phyloP scores from a whole-genome alignment of 441 rosid genomes.

The Raphanus hybrid region DNA sequence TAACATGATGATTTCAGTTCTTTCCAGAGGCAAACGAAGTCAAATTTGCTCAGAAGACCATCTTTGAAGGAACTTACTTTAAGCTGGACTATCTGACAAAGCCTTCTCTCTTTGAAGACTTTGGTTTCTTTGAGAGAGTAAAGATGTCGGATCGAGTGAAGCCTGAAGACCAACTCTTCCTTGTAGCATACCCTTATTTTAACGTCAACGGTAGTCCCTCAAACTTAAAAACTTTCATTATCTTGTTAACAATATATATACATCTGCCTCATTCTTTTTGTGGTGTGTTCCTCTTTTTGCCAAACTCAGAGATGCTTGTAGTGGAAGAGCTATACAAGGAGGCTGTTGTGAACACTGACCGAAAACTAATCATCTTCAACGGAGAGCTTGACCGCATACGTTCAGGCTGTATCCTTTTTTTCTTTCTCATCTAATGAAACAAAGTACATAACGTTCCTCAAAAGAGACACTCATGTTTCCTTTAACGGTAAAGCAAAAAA shows the following conservation, averaged over 20 bases:
- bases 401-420: constrained; percentile 93
- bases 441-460: background rate
- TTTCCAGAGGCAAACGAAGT: constrained; percentile 96
- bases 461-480: constrained; percentile 36
- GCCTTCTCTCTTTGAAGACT: constrained; percentile 88
- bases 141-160: constrained; percentile 85
- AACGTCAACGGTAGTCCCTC: constrained; percentile 88
- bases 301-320: constrained; percentile 85
- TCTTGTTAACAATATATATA: background rate
- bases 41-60: constrained; percentile 67
- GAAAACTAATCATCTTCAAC: constrained; percentile 83
- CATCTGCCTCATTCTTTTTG: background rate
- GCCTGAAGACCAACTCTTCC: constrained; percentile 76
- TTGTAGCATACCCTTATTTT: constrained; percentile 92
- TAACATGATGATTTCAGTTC: constrained; percentile 43
- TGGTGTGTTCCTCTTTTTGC: constrained; percentile 27
- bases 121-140: constrained; percentile 80
- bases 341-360: constrained; percentile 64
- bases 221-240: too few relatives aligned
- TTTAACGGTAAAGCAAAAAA: constrained; percentile 40
- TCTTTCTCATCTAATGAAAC: constrained; percentile 5
- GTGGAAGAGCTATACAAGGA: constrained; percentile 97
- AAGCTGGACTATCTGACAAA: constrained; percentile 90
- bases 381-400: constrained; percentile 97
- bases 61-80: constrained; percentile 81